A percentile compares a stretch with the other conserved stretches of the same genome.
Conservation (phyloP, 805 yeast species). For the Monosporozyma yasuniensis region DNA sequence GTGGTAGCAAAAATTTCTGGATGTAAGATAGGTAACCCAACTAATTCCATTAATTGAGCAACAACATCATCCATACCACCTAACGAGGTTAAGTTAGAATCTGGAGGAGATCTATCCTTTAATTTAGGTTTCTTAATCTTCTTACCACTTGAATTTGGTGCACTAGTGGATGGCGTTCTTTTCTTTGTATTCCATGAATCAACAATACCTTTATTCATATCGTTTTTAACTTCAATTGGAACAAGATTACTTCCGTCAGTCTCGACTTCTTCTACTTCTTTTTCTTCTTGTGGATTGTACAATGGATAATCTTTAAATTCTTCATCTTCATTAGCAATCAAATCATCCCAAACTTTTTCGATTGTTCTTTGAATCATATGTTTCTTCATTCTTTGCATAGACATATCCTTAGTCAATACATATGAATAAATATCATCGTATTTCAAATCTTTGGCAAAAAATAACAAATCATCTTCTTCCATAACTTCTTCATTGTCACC, state of each 20-base stretch:
- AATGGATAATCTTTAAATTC: constrained; percentile 34
- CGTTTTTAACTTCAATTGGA: constrained; percentile 57
- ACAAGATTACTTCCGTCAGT: constrained; percentile 38
- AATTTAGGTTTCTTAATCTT: constrained; percentile 36
- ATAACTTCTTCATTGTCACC: constrained; percentile 8
- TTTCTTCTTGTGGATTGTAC: constrained; percentile 20
- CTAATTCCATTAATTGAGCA: constrained; percentile 77
- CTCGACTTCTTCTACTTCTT: constrained; percentile 30
- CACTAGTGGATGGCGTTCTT: constrained; percentile 37
- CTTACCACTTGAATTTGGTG: constrained; percentile 3
- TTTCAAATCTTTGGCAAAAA: constrained; percentile 53
- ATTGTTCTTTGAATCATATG: constrained; percentile 54
- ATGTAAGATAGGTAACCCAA: constrained; percentile 85
- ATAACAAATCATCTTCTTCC: constrained; percentile 32
- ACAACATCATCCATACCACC: constrained; percentile 90
- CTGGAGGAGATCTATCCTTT: constrained; percentile 62
- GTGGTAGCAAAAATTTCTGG: constrained; percentile 84
- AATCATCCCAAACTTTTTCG: constrained; percentile 45
- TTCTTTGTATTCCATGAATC: constrained; percentile 58
- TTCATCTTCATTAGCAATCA: constrained; percentile 52
- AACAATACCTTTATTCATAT: constrained; percentile 69
- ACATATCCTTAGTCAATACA: constrained; percentile 56
- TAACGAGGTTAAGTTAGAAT: constrained; percentile 55
- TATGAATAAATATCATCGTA: constrained; percentile 44
- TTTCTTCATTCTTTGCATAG: constrained; percentile 62